These are phyloP conservation scores for Hygrophila difformis DNA, from an alignment of 257 asterid genomes.

Conservation along the genomic window DNA sequence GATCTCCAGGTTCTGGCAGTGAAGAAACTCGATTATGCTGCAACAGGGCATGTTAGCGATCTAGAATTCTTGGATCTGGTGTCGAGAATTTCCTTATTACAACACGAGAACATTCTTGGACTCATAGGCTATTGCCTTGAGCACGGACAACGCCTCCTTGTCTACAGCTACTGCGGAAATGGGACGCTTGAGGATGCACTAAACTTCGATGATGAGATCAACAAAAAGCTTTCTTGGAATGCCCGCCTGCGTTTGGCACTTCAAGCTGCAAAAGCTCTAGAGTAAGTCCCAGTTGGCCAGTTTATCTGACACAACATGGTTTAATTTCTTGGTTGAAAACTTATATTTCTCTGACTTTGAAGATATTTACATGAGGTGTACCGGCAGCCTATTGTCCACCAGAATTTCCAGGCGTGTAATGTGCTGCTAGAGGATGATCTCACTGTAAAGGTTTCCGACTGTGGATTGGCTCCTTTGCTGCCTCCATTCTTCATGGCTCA, in stretches of 20 bases:
- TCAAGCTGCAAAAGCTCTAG: constrained; percentile 88
- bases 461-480: constrained; percentile 70
- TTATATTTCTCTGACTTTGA: no score
- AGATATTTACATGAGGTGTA: constrained; percentile 88
- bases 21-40: constrained; percentile 60
- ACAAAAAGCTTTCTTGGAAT: constrained; percentile 73
- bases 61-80: constrained; percentile 66
- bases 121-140: constrained; percentile 80
- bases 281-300: constrained; percentile 45
- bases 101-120: constrained; percentile 53
- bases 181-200: constrained; percentile 84
- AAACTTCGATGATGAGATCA: constrained; percentile 54
- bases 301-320: neutral
- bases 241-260: constrained; percentile 71
- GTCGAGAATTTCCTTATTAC: constrained; percentile 44
- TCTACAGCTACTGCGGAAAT: constrained; percentile 55
- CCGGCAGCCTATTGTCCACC: constrained; percentile 66
- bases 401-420: constrained; percentile 71
- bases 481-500: constrained; percentile 44
- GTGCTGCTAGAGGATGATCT: constrained; percentile 67
- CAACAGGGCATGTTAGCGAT: constrained; percentile 43
- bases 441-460: constrained; percentile 56
- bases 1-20: constrained; percentile 56
- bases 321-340: no score
- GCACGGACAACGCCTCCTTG: constrained; percentile 76